phyloP scores from a whole-genome alignment of 2,329 filamentous ascomycete species.

The Hymenoscyphus fructigenus region DNA sequence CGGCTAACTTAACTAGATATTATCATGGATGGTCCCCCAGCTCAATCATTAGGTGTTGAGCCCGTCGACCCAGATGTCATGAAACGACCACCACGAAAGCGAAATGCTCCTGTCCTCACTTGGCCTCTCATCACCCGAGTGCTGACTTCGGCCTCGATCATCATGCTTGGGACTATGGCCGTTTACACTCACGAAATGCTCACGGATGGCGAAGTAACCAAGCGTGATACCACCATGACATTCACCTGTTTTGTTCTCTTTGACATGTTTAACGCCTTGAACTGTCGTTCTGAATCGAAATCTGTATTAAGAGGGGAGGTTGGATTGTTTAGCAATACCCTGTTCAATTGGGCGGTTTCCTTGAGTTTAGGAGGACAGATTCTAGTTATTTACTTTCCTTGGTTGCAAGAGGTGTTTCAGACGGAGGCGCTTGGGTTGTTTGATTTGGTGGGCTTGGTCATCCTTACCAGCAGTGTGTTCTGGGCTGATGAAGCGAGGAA shows the following conservation, averaged over 20 bases:
- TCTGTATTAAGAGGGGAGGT: slow-evolving; percentile 85
- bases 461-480: slow-evolving; percentile 85
- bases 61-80: slow-evolving; percentile 93
- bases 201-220: slow-evolving; percentile 76
- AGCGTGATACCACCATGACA: slow-evolving; percentile 97
- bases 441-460: slow-evolving; percentile 71
- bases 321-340: slow-evolving; percentile 77
- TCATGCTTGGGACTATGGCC: slow-evolving; percentile 88
- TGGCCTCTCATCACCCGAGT: slow-evolving; percentile 78
- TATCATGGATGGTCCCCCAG: slow-evolving; percentile 97
- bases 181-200: slow-evolving; percentile 93
- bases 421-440: slow-evolving; percentile 77
- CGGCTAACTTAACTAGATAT: slow-evolving; percentile 64
- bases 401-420: slow-evolving; percentile 92
- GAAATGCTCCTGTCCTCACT: slow-evolving; percentile 89
- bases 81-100: slow-evolving; percentile 81
- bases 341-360: slow-evolving; percentile 95
- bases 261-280: slow-evolving; percentile 98
- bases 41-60: slow-evolving; percentile 94
- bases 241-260: slow-evolving; percentile 99
- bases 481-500: slow-evolving; percentile 93
- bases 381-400: slow-evolving; percentile 91
- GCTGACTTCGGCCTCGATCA: slow-evolving; percentile 80
- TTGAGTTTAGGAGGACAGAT: slow-evolving; percentile 83
- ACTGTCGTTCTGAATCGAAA: slow-evolving; percentile 88